These are phyloP conservation scores for Uromyces viciae-fabae DNA, from an alignment of 1,284 basidiomycete species.

Conservation along the genomic window DNA sequence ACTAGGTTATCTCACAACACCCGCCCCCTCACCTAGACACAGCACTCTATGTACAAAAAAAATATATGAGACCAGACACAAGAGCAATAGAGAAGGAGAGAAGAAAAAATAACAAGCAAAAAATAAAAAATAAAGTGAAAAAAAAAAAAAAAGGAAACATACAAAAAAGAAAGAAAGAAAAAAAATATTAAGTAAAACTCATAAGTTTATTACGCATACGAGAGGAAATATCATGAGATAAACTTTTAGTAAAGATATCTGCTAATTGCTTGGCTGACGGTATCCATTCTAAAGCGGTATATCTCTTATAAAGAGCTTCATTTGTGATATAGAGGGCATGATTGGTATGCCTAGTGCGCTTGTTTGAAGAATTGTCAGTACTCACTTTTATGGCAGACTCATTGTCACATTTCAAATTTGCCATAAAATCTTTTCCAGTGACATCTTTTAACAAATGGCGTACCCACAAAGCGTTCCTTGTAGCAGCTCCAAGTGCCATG, in stretches of 20 bases:
- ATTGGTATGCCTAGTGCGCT: neutral
- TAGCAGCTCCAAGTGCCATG: constrained; percentile 1
- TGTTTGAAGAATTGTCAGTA: neutral
- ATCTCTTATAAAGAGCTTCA: neutral
- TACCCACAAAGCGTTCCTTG: neutral
- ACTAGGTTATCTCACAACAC: too few relatives aligned
- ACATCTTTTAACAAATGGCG: neutral
- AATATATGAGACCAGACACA: too few relatives aligned
- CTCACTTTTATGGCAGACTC: neutral
- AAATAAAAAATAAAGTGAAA: too few relatives aligned
- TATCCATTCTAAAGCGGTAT: neutral
- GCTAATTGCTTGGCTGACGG: neutral
- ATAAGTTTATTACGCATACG: too few relatives aligned
- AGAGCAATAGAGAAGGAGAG: too few relatives aligned
- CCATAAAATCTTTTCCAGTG: neutral
- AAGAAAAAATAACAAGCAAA: too few relatives aligned
- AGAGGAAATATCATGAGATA: too few relatives aligned
- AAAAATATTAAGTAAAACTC: too few relatives aligned
- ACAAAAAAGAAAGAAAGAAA: too few relatives aligned
- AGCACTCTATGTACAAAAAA: too few relatives aligned
- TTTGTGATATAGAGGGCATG: neutral
- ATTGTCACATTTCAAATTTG: neutral
- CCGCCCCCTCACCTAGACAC: too few relatives aligned
- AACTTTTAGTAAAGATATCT: neutral
- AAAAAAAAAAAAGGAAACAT: too few relatives aligned